Base-by-base conservation (phyloP, 495 filamentous ascomycete genomes). In the Pyrenopolyporus hunteri region DNA sequence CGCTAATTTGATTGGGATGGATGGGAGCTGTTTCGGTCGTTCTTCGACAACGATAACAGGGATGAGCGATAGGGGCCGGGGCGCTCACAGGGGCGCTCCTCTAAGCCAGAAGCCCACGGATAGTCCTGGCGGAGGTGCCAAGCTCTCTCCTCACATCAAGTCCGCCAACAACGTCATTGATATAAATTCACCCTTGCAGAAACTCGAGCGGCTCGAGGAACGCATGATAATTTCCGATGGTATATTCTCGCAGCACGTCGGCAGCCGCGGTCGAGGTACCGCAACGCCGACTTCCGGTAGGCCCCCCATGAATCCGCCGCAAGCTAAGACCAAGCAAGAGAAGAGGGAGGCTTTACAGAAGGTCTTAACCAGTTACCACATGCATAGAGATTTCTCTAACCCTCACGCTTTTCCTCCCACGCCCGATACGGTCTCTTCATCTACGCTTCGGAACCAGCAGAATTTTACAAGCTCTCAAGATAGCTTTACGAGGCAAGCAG, bases 351-450 rank as follows among this genome's bases (percentile, higher is more conserved):
- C 74, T 2, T 39, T 78, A 13, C 63, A 75, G 33, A 74, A 64
- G 14, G 77, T 80, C 29, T 52, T 72, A 8, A 80, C 74, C 1
- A 72, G 74, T 26, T 70, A 70, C 4, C 68, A 67, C n/a, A 56
- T 56, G 14, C 45, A 64, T 11, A 66, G 62, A 14, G 60, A 74
- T 29, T 37, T 72, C 20, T 55, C 59, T 14, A 69, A 65, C 29
- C 59, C 61, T 6, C 73, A 76, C 4, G 59, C 64, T 19, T 70
- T 83, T 11, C 82, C 82, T 33, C 82, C 82, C 6, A 83, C 82
- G 1, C 82, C 82, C 0, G 82, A 84, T 58, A 84, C 82, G 0
- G 73, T 84, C 16, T 78, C 79, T 4, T 82, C 80, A 2, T 76
- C 75, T 10, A 81, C 80, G 0, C 71, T 84, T 28, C 72, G 72